A percentile compares a stretch with the other conserved stretches of the same genome.
phyloP scores from a whole-genome alignment of 768 basidiomycete genomes.

The Panaeolus papilionaceus region DNA sequence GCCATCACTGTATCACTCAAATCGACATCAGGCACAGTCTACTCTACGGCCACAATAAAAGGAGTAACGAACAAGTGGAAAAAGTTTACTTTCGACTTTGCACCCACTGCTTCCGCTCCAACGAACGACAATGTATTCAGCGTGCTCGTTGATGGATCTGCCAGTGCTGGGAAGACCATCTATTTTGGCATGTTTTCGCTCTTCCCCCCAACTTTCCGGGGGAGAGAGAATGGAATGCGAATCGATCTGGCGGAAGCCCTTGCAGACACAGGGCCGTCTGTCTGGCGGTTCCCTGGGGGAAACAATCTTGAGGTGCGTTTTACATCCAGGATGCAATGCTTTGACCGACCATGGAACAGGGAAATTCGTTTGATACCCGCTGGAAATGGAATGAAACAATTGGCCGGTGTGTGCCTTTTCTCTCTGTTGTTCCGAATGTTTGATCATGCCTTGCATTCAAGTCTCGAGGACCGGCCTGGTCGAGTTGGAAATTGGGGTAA shows the following conservation, averaged over 20 bases:
- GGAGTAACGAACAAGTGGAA: constrained; percentile 51
- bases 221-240: constrained; percentile 62
- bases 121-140: constrained; percentile 57
- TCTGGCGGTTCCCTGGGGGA: constrained; percentile 42
- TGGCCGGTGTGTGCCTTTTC: constrained; percentile 45
- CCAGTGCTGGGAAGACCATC: constrained; percentile 47
- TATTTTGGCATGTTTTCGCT: constrained; percentile 63
- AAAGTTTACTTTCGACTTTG: constrained; percentile 49
- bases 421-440: constrained; percentile 14
- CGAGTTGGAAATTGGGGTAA: constrained; percentile 47
- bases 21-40: constrained; percentile 47
- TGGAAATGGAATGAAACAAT: constrained; percentile 70
- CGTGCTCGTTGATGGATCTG: constrained; percentile 53
- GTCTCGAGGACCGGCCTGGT: constrained; percentile 37
- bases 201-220: constrained; percentile 69
- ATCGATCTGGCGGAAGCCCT: constrained; percentile 60
- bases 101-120: constrained; percentile 45
- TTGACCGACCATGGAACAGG: constrained; percentile 37
- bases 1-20: constrained; percentile 44
- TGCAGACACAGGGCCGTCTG: constrained; percentile 49
- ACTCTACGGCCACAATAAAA: constrained; percentile 34
- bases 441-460: constrained; percentile 30
- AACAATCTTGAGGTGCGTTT: constrained; percentile 42
- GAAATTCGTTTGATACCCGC: constrained; percentile 49
- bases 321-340: not conserved